Conservation (phyloP, 176 grass and related monocot species). For the Calamus simplicifolius region DNA sequence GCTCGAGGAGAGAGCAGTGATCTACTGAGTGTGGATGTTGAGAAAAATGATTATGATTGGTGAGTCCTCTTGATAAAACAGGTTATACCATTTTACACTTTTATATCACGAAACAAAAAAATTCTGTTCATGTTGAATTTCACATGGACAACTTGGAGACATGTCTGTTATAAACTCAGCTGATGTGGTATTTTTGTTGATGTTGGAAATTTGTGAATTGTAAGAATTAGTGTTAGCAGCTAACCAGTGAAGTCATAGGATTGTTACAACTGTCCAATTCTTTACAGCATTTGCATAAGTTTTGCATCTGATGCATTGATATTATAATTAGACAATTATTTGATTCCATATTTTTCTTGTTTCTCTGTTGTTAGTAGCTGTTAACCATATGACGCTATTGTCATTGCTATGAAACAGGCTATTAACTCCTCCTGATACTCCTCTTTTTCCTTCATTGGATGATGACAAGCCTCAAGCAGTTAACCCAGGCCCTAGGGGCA, state of each 20-base stretch:
- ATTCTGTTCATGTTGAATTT: too few relatives aligned
- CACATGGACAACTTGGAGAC: too few relatives aligned
- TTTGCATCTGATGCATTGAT: too few relatives aligned
- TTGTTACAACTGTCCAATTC: too few relatives aligned
- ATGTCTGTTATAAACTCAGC: too few relatives aligned
- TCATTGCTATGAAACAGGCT: conserved; percentile 33
- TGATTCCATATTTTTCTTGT: not conserved
- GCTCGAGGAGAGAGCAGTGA: conserved; percentile 54
- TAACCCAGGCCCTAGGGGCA: conserved; percentile 51
- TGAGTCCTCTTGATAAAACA: conserved; percentile 31
- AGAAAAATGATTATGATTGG: conserved; percentile 98
- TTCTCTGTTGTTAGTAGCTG: not conserved
- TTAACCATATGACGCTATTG: not conserved
- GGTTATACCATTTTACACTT: conserved; percentile 6
- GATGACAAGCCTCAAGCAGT: conserved; percentile 33
- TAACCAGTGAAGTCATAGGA: too few relatives aligned
- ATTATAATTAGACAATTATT: too few relatives aligned
- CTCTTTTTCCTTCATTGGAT: conserved; percentile 88
- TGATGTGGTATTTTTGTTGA: too few relatives aligned
- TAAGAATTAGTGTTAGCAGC: too few relatives aligned
- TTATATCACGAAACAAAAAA: too few relatives aligned
- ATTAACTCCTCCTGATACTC: conserved; percentile 88
- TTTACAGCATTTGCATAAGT: too few relatives aligned
- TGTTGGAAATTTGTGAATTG: too few relatives aligned
- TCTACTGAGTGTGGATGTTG: conserved; percentile 63